phyloP scores from a whole-genome alignment of 306 rosid species.

The Dicorynia guianensis region DNA sequence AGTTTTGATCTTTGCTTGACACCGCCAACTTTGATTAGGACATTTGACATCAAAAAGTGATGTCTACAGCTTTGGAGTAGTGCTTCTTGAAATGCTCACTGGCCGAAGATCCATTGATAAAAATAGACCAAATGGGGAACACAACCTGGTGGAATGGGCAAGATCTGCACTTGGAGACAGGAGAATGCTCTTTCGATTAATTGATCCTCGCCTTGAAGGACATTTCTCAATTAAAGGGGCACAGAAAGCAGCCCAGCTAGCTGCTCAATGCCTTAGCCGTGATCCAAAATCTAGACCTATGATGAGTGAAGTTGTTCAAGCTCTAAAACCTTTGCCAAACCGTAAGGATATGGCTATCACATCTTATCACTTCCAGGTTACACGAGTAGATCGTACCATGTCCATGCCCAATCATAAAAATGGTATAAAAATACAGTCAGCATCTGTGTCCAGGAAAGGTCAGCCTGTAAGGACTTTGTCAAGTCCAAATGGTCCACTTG shows the following conservation, averaged over 20 bases:
- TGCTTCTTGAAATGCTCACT: conserved; percentile 64
- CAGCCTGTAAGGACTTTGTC: conserved; percentile 77
- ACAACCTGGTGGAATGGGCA: conserved; percentile 73
- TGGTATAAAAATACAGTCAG: conserved; percentile 61
- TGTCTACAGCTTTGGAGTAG: conserved; percentile 73
- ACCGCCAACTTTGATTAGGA: conserved; percentile 42
- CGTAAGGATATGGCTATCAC: conserved; percentile 94
- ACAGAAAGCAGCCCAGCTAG: conserved; percentile 58
- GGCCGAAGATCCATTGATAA: conserved; percentile 74
- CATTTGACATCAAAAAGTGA: conserved; percentile 69
- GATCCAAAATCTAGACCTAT: conserved; percentile 66
- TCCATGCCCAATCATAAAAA: conserved; percentile 65
- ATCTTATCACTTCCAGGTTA: conserved; percentile 69
- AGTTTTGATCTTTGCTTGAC: neutral
- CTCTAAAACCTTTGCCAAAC: conserved; percentile 62
- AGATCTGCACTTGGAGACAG: conserved; percentile 60
- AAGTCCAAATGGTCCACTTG: conserved; percentile 64
- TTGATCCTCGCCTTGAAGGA: conserved; percentile 73
- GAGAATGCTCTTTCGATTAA: conserved; percentile 57
- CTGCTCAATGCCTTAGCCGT: conserved; percentile 61
- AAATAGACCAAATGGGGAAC: conserved; percentile 68
- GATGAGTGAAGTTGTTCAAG: conserved; percentile 65
- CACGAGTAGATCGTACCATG: conserved; percentile 75
- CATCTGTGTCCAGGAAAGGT: conserved; percentile 66
- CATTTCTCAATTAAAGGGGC: conserved; percentile 70